Percentiles rank a stretch among this genome's conserved stretches.
phyloP scores from a whole-genome alignment of 306 rosid genomes.

The Rosa multiflora region DNA sequence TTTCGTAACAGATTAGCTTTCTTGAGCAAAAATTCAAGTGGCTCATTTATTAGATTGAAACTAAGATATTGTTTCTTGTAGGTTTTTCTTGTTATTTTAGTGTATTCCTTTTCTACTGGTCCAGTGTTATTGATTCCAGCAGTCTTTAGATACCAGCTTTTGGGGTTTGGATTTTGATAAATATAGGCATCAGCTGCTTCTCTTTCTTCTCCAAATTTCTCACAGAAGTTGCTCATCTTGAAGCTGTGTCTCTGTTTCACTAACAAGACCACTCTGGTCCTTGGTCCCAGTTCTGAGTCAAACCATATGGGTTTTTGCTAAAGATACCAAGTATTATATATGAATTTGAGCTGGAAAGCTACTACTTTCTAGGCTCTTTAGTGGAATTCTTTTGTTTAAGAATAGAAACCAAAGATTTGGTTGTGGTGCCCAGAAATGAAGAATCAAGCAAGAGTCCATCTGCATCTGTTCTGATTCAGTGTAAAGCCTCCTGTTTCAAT shows the following conservation, averaged over 20 bases:
- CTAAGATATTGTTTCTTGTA: neutral
- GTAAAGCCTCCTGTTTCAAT: neutral
- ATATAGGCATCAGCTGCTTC: conserved; percentile 17
- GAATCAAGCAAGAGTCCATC: conserved; percentile 8
- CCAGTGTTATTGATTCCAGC: neutral
- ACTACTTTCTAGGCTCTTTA: neutral
- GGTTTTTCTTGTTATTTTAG: neutral
- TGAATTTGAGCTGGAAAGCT: conserved; percentile 14
- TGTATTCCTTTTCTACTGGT: neutral
- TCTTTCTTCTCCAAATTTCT: neutral
- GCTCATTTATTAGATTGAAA: neutral
- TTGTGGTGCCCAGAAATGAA: conserved; percentile 23
- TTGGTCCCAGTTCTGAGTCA: conserved; percentile 14
- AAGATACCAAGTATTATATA: conserved; percentile 1
- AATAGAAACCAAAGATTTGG: conserved; percentile 13
- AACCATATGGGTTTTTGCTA: conserved; percentile 22
- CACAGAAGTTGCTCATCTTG: conserved; percentile 1
- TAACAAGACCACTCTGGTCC: conserved; percentile 7
- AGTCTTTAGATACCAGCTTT: conserved; percentile 1
- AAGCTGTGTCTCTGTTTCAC: conserved; percentile 6
- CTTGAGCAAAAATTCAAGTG: conserved; percentile 2
- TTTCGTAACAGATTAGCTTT: conserved; percentile 4
- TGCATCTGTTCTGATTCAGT: conserved; percentile 18
- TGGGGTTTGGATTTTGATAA: neutral
- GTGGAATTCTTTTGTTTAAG: neutral